These are phyloP conservation scores for Pseudevernia furfuracea DNA, from an alignment of 495 filamentous ascomycete species.

Conservation along the genomic window DNA sequence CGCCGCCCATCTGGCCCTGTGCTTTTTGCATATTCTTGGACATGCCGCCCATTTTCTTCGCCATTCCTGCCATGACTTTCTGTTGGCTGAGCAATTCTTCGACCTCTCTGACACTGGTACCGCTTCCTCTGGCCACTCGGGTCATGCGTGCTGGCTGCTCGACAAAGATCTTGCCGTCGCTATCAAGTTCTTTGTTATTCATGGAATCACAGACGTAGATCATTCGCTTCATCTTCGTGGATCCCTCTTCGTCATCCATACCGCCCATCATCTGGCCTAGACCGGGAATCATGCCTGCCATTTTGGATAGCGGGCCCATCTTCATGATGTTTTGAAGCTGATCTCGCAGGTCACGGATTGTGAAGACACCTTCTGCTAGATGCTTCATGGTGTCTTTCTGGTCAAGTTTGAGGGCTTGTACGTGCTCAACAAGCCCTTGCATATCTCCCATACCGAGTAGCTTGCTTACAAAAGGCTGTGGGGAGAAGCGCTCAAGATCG, in stretches of 20 bases:
- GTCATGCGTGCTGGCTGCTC: conserved; percentile 93
- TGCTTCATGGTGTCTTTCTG: conserved; percentile 99
- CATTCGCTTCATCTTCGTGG: conserved; percentile 90
- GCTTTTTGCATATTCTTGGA: conserved; percentile 95
- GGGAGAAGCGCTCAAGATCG: conserved; percentile 86
- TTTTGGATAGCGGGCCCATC: conserved; percentile 95
- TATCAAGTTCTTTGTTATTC: conserved; percentile 90
- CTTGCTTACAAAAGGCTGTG: conserved; percentile 84
- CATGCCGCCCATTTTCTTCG: conserved; percentile 94
- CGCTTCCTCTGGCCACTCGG: conserved; percentile 78
- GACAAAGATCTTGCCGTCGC: conserved; percentile 88
- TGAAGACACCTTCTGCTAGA: conserved; percentile 92
- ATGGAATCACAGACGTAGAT: conserved; percentile 98
- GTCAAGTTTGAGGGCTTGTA: conserved; percentile 92
- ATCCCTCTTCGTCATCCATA: conserved; percentile 94
- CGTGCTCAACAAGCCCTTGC: conserved; percentile 89
- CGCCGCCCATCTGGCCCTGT: conserved; percentile 81
- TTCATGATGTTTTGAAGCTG: conserved; percentile 99
- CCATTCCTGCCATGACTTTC: conserved; percentile 98
- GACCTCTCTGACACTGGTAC: conserved; percentile 87
- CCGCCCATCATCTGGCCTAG: conserved; percentile 85
- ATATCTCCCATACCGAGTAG: conserved; percentile 96
- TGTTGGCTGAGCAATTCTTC: conserved; percentile 97
- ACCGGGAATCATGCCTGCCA: conserved; percentile 98
- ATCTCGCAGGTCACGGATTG: conserved; percentile 86